Evolutionary conservation across 2,329 filamentous ascomycete genomes (phyloP).

Genomic region (Exophiala phaeomuriformis): DNA sequence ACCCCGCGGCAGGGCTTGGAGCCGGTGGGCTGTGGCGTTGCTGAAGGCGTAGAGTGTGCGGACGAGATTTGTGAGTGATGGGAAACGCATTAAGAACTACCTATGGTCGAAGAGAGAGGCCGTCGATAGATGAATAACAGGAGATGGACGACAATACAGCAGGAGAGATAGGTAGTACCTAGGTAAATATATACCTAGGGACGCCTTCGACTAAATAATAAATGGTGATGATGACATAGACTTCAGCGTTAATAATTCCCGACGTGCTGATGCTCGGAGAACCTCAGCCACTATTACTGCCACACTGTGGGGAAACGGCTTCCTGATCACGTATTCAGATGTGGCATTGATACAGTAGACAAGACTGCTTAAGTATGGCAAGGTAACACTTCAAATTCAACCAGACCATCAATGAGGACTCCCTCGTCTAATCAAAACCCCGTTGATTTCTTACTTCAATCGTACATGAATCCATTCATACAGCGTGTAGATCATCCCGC

Average conservation of each 20-base stretch:
- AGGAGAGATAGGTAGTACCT: background rate
- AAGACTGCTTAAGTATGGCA: background rate
- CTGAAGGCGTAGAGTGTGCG: conserved; percentile 43
- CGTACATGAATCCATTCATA: background rate
- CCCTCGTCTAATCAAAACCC: background rate
- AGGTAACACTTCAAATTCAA: background rate
- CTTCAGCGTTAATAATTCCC: background rate
- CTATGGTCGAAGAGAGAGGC: background rate
- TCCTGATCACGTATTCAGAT: no score
- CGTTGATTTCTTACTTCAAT: background rate
- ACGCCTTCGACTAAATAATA: background rate
- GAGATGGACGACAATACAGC: background rate
- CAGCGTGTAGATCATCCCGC: background rate
- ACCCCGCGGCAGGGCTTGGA: conserved; percentile 6
- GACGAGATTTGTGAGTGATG: conserved; percentile 41
- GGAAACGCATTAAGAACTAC: conserved; percentile 41
- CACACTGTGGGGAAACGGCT: background rate
- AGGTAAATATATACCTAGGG: no score
- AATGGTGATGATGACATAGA: background rate
- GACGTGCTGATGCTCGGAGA: background rate
- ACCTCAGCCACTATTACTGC: background rate
- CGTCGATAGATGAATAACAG: background rate
- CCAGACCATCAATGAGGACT: background rate
- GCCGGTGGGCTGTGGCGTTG: conserved; percentile 35
- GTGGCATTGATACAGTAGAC: no score